These are phyloP conservation scores for Gypsophila paniculata DNA, from an alignment of 179 eudicot genomes.

Conservation along the genomic window DNA sequence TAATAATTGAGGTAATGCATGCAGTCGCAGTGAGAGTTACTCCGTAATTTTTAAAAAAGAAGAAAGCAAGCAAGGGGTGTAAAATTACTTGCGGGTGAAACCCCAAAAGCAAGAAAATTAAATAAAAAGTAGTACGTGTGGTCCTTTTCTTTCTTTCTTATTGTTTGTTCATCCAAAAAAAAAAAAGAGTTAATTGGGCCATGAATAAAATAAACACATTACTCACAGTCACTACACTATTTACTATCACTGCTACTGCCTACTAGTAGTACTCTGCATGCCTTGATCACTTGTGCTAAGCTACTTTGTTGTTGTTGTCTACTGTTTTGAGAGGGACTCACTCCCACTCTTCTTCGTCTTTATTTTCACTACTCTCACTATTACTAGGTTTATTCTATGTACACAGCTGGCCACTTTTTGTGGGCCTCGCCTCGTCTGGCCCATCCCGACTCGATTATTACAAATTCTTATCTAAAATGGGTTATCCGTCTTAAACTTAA, in stretches of 20 bases:
- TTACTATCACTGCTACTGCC: not conserved
- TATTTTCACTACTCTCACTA: not conserved
- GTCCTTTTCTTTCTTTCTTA: conserved; percentile 1
- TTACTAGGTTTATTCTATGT: too few species aligned
- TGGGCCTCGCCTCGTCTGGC: too few species aligned
- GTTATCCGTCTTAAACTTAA: too few species aligned
- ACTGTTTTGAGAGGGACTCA: conserved; percentile 13
- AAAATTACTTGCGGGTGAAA: not conserved
- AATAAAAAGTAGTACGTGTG: not conserved
- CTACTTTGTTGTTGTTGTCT: not conserved
- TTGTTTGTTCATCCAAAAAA: not conserved
- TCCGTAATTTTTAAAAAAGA: too few species aligned
- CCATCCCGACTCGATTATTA: too few species aligned
- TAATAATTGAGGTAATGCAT: not conserved
- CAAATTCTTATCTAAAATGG: too few species aligned
- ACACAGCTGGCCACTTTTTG: too few species aligned
- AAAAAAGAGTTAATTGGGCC: not conserved
- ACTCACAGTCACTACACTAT: not conserved
- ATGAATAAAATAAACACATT: not conserved
- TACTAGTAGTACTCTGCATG: too few species aligned
- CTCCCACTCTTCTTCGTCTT: not conserved
- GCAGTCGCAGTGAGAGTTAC: conserved; percentile 1
- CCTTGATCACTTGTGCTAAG: not conserved
- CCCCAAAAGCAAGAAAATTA: conserved; percentile 11
- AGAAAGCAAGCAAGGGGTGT: not conserved